Evolutionary conservation across 2,329 filamentous ascomycete species (phyloP).

Genomic region (Elsinoe necatrix): DNA sequence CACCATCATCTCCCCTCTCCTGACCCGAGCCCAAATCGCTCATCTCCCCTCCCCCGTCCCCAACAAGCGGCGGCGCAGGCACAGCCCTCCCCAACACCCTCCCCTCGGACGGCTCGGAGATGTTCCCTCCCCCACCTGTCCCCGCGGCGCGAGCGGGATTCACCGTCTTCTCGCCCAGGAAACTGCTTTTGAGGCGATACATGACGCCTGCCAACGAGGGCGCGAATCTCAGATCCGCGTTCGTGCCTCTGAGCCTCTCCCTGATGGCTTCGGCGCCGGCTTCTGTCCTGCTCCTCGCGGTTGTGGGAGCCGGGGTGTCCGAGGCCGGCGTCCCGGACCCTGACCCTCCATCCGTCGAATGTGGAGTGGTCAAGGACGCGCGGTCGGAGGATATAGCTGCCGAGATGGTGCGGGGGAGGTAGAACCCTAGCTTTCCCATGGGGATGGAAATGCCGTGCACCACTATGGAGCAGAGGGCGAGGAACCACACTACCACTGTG

Average conservation of each 20-base stretch:
- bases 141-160: neutral
- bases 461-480: slow-evolving; percentile 73
- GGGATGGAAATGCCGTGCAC: slow-evolving; percentile 79
- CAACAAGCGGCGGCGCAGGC: neutral
- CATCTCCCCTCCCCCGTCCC: neutral
- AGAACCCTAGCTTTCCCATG: slow-evolving; percentile 55
- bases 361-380: no score
- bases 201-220: neutral
- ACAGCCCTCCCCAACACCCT: neutral
- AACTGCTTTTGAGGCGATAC: neutral
- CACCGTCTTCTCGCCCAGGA: neutral
- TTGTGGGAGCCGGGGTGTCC: neutral
- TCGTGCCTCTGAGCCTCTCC: neutral
- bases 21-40: neutral
- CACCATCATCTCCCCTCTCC: neutral
- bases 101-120: neutral
- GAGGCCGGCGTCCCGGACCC: no score
- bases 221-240: neutral
- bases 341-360: no score
- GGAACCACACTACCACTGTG: slow-evolving; percentile 73
- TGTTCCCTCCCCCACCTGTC: neutral
- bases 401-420: slow-evolving; percentile 57
- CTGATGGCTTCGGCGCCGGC: neutral
- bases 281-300: neutral
- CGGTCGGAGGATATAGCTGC: slow-evolving; percentile 39